Evolutionary conservation across 139 green algal species (phyloP).

Genomic region (Gonium pectorale): DNA sequence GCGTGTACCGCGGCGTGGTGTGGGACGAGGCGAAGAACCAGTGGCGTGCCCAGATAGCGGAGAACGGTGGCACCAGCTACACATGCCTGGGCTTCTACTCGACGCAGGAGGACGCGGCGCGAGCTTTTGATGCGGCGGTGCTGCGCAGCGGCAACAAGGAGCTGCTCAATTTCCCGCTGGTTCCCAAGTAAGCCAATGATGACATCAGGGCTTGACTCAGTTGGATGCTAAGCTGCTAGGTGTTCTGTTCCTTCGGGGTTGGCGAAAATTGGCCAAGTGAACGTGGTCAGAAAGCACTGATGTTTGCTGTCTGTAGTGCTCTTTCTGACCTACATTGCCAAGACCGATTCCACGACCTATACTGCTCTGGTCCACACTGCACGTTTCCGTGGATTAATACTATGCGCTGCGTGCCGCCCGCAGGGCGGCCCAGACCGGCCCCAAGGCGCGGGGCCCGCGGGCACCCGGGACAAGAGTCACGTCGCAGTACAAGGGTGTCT

Average conservation of each 20-base stretch:
- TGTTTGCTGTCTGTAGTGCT: too few relatives aligned
- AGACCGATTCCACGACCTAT: too few relatives aligned
- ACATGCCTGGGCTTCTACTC: constrained; percentile 17
- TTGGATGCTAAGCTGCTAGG: too few relatives aligned
- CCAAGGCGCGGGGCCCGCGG: constrained; percentile 31
- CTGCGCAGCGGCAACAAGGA: constrained; percentile 43
- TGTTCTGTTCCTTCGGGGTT: neutral
- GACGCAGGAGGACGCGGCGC: constrained; percentile 28
- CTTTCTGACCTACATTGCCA: too few relatives aligned
- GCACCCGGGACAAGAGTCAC: constrained; percentile 41
- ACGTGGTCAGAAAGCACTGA: too few relatives aligned
- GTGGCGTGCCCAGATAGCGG: constrained; percentile 50
- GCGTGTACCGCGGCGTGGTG: constrained; percentile 52
- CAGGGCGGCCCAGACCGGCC: too few relatives aligned
- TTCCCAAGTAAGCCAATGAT: constrained; percentile 3
- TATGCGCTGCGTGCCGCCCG: too few relatives aligned
- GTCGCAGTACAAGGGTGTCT: constrained; percentile 69
- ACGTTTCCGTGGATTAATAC: too few relatives aligned
- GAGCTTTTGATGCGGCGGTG: constrained; percentile 31
- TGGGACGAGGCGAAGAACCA: constrained; percentile 48
- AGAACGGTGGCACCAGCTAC: neutral
- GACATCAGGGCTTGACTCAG: too few relatives aligned
- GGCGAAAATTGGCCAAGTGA: too few relatives aligned
- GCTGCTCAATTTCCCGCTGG: constrained; percentile 53
- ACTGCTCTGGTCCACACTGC: too few relatives aligned